Conservation (phyloP, 2,329 filamentous ascomycete genomes). For the Lachnum nothofagi region DNA sequence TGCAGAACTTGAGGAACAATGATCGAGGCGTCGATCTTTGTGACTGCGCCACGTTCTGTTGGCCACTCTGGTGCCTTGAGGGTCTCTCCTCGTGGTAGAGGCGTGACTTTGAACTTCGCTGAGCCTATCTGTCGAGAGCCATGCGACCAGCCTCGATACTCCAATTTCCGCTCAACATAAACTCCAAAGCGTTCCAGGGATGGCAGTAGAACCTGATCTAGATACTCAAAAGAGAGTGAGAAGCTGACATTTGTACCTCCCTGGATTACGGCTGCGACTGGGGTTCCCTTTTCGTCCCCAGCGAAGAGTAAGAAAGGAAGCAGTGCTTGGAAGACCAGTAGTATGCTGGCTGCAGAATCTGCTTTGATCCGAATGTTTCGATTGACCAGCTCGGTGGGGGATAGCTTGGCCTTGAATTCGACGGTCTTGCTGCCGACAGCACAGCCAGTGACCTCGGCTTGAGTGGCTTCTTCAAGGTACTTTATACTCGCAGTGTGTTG, state of each 20-base stretch:
- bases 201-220: constrained; percentile 57
- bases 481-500: constrained; percentile 55
- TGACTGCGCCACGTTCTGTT: constrained; percentile 34
- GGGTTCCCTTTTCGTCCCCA: constrained; percentile 38
- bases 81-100: constrained; percentile 35
- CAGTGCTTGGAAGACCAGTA: constrained; percentile 56
- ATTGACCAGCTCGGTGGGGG: constrained; percentile 27
- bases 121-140: constrained; percentile 25
- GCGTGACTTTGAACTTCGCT: constrained; percentile 43
- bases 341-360: constrained; percentile 49
- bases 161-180: constrained; percentile 41
- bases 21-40: constrained; percentile 46
- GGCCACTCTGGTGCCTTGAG: constrained; percentile 35
- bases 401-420: constrained; percentile 30
- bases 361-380: constrained; percentile 47
- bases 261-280: constrained; percentile 46
- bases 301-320: constrained; percentile 55
- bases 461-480: constrained; percentile 49
- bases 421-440: constrained; percentile 42
- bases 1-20: constrained; percentile 44
- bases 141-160: constrained; percentile 45
- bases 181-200: constrained; percentile 49
- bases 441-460: constrained; percentile 47
- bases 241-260: constrained; percentile 57
- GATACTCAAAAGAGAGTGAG: constrained; percentile 56